A percentile compares a stretch with the other conserved stretches of the same genome.
These are phyloP conservation scores for Thermothelomyces thermophilus DNA, from an alignment of 2,329 filamentous ascomycete genomes.

Conservation along the genomic window DNA sequence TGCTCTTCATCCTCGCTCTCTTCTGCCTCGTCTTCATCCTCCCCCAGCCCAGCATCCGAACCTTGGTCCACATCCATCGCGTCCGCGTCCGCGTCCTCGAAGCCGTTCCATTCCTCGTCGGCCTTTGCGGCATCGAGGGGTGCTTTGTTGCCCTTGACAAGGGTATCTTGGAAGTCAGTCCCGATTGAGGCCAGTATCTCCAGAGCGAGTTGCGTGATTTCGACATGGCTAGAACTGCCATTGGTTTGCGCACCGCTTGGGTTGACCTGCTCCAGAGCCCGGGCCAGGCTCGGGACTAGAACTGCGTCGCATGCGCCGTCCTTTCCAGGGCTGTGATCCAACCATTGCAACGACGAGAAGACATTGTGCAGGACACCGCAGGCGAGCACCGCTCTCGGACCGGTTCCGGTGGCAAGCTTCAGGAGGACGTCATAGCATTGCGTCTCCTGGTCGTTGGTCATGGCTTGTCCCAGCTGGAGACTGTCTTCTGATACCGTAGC, in stretches of 20 bases:
- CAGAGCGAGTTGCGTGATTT: conserved; percentile 49
- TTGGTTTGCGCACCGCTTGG: conserved; percentile 27
- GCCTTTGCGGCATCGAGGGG: conserved; percentile 25
- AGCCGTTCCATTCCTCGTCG: conserved; percentile 32
- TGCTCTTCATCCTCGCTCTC: conserved; percentile 34
- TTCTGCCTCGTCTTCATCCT: conserved; percentile 29
- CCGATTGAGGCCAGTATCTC: conserved; percentile 60
- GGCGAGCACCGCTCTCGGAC: conserved; percentile 46
- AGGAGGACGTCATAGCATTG: conserved; percentile 45
- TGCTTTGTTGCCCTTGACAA: conserved; percentile 39
- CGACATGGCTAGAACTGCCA: conserved; percentile 36
- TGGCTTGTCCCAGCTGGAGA: conserved; percentile 42
- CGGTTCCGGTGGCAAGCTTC: conserved; percentile 38
- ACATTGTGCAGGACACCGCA: conserved; percentile 59
- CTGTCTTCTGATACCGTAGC: conserved; percentile 57
- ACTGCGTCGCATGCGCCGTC: conserved; percentile 45
- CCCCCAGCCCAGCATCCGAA: conserved; percentile 26
- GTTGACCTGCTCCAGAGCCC: conserved; percentile 33
- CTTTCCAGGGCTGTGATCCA: conserved; percentile 43
- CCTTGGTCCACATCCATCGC: conserved; percentile 34
- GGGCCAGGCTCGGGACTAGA: conserved; percentile 41
- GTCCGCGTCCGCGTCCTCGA: conserved; percentile 32
- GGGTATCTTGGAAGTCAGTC: conserved; percentile 48
- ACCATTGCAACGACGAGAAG: conserved; percentile 48
- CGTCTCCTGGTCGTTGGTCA: conserved; percentile 44